A percentile compares a stretch with the other conserved stretches of the same genome.
Evolutionary conservation across 352 stramenopile species (phyloP).

Genomic region (Phytophthora vignae): DNA sequence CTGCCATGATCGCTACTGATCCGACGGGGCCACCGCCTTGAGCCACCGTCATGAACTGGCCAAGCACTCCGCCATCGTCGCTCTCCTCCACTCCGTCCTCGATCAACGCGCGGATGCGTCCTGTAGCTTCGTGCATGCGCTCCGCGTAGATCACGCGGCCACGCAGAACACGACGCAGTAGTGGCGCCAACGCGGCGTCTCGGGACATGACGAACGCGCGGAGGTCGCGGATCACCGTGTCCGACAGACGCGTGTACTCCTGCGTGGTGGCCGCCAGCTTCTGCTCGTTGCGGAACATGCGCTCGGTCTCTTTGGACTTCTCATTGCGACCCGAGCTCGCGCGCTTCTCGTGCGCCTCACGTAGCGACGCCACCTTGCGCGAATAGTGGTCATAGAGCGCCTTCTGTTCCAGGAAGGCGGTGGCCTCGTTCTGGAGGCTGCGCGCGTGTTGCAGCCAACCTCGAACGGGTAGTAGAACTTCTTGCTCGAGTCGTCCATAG

Average conservation of each 20-base stretch:
- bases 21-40: conserved; percentile 23
- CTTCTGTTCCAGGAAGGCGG: conserved; percentile 71
- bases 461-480: conserved; percentile 61
- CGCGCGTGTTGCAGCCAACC: conserved; percentile 65
- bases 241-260: conserved; percentile 72
- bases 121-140: conserved; percentile 60
- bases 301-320: conserved; percentile 81
- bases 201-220: conserved; percentile 67
- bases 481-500: conserved; percentile 62
- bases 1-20: conserved; percentile 25
- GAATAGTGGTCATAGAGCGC: conserved; percentile 83
- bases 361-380: conserved; percentile 70
- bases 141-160: conserved; percentile 72
- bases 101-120: conserved; percentile 59
- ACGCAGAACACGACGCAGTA: conserved; percentile 73
- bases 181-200: conserved; percentile 66
- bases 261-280: conserved; percentile 74
- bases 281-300: conserved; percentile 85
- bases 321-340: conserved; percentile 54
- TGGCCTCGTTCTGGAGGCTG: conserved; percentile 55
- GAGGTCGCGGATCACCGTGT: conserved; percentile 65
- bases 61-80: conserved; percentile 52
- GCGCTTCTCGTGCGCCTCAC: conserved; percentile 74
- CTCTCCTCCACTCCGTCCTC: conserved; percentile 42
- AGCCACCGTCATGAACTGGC: conserved; percentile 53